These are phyloP conservation scores for Vigna reflexopilosa DNA, from an alignment of 306 rosid species.

Conservation along the genomic window DNA sequence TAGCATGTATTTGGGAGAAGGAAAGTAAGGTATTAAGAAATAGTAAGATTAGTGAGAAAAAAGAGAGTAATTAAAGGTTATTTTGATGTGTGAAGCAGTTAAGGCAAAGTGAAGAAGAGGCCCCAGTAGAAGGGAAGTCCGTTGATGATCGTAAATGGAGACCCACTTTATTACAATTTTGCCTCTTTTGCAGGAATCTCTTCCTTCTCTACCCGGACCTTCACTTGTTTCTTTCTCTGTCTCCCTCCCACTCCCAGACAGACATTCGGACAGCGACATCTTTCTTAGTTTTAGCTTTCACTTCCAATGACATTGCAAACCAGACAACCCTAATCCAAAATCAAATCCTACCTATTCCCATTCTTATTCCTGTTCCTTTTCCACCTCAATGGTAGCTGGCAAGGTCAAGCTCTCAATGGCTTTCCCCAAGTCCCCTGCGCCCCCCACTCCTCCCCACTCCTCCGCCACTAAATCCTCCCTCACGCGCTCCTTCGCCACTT, in stretches of 20 bases:
- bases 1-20: no score
- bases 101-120: neutral
- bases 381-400: conserved; percentile 65
- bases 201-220: neutral
- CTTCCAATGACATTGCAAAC: conserved; percentile 46
- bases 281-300: conserved; percentile 29
- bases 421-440: conserved; percentile 62
- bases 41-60: no score
- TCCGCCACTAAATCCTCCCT: conserved; percentile 56
- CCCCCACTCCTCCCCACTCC: conserved; percentile 52
- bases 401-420: conserved; percentile 68
- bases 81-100: neutral
- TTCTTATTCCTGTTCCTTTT: neutral
- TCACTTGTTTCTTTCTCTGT: neutral
- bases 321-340: conserved; percentile 19
- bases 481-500: conserved; percentile 75
- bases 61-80: no score
- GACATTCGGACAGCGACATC: conserved; percentile 61
- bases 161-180: neutral
- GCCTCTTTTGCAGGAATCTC: neutral
- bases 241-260: conserved; percentile 42
- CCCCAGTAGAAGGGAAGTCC: no score
- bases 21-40: no score
- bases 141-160: neutral
- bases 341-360: no score